Evolutionary conservation across 2,329 filamentous ascomycete species (phyloP), one percentile per base, ranked within the genome.

Genomic region (Phoma sp.): DNA sequence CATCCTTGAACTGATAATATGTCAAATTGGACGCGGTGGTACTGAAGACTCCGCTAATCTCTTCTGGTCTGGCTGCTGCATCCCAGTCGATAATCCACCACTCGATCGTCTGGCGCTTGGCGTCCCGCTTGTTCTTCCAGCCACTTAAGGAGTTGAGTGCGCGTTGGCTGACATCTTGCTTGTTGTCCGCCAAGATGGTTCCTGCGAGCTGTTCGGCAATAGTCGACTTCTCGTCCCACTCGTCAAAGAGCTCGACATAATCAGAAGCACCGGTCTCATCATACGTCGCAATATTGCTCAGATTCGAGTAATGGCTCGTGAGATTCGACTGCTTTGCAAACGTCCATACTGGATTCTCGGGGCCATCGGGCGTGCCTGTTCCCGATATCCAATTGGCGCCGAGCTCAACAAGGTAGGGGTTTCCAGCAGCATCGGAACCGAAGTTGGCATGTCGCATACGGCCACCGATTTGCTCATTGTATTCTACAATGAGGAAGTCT

Each of bases 321-420:
- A 89, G 59, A 0, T 80, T 74, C 60, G 85, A 80, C 64, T 88
- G 86, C 69, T 87, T 80, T 0, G 82, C 71, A 33, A 87, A 69
- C 0, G 79, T 81, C 84, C 85, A 88, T 40, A 89, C 82, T 0
- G 86, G 87, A 44, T 89, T 87, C 42, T 85, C 81, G 59, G 47
- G 70, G 30, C 47, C 70, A 6, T 66, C 59, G 29, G 64, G 55
- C 24, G 70, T 71, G 72, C 77, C 24, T 77, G 66, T 23, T 75
- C 80, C 75, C 77, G 79, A 27, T 79, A 80, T 79, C 87, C 87
- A 90, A 58, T 89, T 90, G 6, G 87, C 87, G 2, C 87, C 87
- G 0, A 87, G 73, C 67, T 89, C 87, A 8, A 90, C 77, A 0
- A 77, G 79, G 55, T 54, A 52, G 1, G 48, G 80, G 0, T 79